These are phyloP conservation scores for Sphagnum tenellum DNA, from an alignment of 225 moss, liverwort and hornwort genomes.

Conservation along the genomic window DNA sequence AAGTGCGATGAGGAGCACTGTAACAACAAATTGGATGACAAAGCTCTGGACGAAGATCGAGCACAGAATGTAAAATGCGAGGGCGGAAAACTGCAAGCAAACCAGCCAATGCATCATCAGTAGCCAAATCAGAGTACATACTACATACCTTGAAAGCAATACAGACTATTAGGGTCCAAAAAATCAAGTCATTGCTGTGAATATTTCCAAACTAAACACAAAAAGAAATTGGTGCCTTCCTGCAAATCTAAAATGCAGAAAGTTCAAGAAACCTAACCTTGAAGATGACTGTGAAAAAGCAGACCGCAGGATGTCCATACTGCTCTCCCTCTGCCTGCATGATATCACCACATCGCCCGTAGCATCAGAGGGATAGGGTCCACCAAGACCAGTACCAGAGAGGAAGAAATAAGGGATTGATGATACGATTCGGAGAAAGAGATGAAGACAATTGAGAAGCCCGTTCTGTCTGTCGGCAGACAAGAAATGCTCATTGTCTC, in stretches of 20 bases:
- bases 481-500: no score
- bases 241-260: neutral
- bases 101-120: neutral
- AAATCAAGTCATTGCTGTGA: neutral
- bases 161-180: neutral
- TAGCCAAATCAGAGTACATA: neutral
- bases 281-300: conserved; percentile 68
- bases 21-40: conserved; percentile 94
- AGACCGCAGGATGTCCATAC: conserved; percentile 74
- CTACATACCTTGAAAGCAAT: neutral
- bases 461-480: no score
- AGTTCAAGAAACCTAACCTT: conserved; percentile 34
- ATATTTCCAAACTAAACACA: neutral
- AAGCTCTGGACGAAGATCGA: conserved; percentile 68
- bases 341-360: no score
- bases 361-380: no score
- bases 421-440: no score
- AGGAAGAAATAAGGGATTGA: no score
- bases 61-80: conserved; percentile 75
- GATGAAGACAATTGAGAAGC: no score
- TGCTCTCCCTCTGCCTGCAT: conserved; percentile 79
- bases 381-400: no score
- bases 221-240: neutral
- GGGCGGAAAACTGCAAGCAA: conserved; percentile 47
- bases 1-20: conserved; percentile 77